phyloP scores from a whole-genome alignment of 768 basidiomycete genomes.

The Psilocybe sp. region DNA sequence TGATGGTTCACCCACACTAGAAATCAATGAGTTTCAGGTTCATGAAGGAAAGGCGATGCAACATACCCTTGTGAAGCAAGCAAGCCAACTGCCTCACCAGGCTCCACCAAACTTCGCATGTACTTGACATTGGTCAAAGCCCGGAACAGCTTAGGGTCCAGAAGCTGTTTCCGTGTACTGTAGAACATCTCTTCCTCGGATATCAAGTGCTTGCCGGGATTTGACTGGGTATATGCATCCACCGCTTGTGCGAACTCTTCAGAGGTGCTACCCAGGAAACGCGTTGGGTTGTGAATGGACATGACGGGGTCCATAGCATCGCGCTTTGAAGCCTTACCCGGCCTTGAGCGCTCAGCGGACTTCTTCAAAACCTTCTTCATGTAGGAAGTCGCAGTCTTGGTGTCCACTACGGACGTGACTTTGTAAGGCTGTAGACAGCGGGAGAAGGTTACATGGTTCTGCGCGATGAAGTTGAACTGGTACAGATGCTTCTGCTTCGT shows the following conservation, averaged over 20 bases:
- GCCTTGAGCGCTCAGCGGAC: conserved; percentile 43
- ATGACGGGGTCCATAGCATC: conserved; percentile 71
- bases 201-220: conserved; percentile 51
- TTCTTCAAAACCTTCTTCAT: conserved; percentile 92
- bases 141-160: conserved; percentile 63
- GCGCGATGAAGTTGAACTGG: conserved; percentile 90
- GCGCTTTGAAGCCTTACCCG: conserved; percentile 43
- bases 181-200: conserved; percentile 27
- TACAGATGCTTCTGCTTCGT: conserved; percentile 95
- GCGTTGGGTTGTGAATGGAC: conserved; percentile 72
- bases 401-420: conserved; percentile 57
- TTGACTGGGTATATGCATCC: conserved; percentile 73
- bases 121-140: conserved; percentile 90
- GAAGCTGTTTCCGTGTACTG: conserved; percentile 42
- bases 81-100: conserved; percentile 97
- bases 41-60: background rate
- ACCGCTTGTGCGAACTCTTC: conserved; percentile 86
- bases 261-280: conserved; percentile 85
- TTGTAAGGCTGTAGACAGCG: conserved; percentile 64
- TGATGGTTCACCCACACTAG: conserved; percentile 96
- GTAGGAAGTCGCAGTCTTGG: conserved; percentile 63
- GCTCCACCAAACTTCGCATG: conserved; percentile 89
- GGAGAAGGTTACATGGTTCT: conserved; percentile 79
- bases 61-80: conserved; percentile 94
- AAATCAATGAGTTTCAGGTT: conserved; percentile 1